Conservation (phyloP, 768 basidiomycete genomes). For the Termitomyces sp. region DNA sequence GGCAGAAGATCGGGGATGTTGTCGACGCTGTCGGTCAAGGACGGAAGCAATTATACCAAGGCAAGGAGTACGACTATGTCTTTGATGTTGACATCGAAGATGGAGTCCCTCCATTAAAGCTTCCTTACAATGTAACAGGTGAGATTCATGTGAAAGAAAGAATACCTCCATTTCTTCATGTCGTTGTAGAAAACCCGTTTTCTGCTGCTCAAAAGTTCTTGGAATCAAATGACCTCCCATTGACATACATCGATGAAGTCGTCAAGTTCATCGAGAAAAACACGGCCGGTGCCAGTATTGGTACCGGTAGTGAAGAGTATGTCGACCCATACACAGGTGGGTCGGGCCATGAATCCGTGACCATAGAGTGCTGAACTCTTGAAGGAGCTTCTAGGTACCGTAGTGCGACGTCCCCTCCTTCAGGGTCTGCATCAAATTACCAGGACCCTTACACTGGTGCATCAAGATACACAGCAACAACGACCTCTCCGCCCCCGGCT, state of each 20-base stretch:
- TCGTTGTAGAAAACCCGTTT: constrained; percentile 79
- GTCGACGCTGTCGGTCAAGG: constrained; percentile 90
- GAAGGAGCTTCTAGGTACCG: constrained; percentile 66
- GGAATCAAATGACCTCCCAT: constrained; percentile 76
- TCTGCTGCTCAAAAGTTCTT: constrained; percentile 88
- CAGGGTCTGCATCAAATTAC: constrained; percentile 35
- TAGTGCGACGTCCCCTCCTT: constrained; percentile 31
- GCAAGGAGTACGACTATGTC: constrained; percentile 98
- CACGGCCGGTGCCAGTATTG: constrained; percentile 72
- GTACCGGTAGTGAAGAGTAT: constrained; percentile 53
- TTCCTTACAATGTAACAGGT: constrained; percentile 92
- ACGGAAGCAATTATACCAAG: constrained; percentile 89
- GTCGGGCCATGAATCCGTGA: constrained; percentile 7
- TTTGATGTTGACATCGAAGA: constrained; percentile 97
- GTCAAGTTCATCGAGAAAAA: constrained; percentile 94
- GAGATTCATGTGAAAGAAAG: constrained; percentile 13
- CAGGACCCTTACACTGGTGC: constrained; percentile 75
- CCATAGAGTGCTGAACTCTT: constrained; percentile 8
- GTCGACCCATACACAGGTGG: constrained; percentile 90
- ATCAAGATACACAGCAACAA: constrained; percentile 53
- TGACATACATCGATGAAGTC: constrained; percentile 84
- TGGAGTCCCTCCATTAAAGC: constrained; percentile 86
- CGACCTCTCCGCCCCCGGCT: constrained; percentile 30
- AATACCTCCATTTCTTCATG: not conserved
- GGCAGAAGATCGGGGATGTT: constrained; percentile 96